Evolutionary conservation across 768 basidiomycete species (phyloP), one percentile per base, ranked within the genome.

Genomic region (Boletus pseudo-olivaceus): DNA sequence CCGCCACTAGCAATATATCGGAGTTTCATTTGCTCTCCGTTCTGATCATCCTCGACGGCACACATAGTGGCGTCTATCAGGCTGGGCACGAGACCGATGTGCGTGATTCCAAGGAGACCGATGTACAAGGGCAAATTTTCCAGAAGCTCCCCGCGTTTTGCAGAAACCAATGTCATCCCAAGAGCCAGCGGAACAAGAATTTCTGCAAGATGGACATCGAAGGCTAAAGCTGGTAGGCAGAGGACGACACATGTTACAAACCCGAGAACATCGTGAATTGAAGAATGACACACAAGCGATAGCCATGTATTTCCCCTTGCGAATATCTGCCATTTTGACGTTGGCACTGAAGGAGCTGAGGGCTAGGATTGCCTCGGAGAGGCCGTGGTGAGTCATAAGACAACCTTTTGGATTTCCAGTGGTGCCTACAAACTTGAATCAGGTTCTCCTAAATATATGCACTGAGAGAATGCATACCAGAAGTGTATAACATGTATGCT

Each of bases 371-470:
- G 71, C 73, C 54, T 67, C 67, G 15, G 57, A 57, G n/a, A 74
- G 61, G 14, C 74, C 72, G 1, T 57, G 54, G 29, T 74, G 72
- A 11, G 72, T 70, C 29, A 78, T 57, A 12, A 81, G 61, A 58
- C 79, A 81, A 20, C 79, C 79, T 61, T 81, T 81, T 3, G 79
- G 79, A 41, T 73, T 78, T 35, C 79, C 79, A 5, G 79, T 80
- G 4, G 79, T 81, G 4, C 79, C 78, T 62, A 27, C 17, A 53
- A 37, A 45, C 15, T 30, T 30, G 17, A 37, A 11, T 78, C 27
- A 47, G 51, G 17, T 26, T 37, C 15, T 20, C 33, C 29, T 4
- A 19, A 44, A 49, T 17, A n/a, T 14, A 12, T 27, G 14, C 7
- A 1, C 38, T 19, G 35, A 43, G 19, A 23, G 15, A 49, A 45